phyloP scores from a whole-genome alignment of 441 rosid genomes.

The Erodium trifolium region DNA sequence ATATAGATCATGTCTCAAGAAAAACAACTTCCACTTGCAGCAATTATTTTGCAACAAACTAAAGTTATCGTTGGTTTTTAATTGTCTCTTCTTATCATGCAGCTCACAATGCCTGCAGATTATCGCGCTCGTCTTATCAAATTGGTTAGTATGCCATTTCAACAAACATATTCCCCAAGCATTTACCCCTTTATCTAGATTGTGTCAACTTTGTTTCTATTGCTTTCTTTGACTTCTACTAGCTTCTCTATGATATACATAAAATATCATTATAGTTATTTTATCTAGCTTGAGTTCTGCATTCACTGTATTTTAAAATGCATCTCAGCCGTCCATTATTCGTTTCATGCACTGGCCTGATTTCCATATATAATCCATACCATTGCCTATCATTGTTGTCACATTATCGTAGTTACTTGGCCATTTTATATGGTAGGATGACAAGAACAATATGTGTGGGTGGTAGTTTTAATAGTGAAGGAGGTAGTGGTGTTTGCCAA shows the following conservation, averaged over 20 bases:
- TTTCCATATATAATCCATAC: neutral
- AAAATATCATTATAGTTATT: neutral
- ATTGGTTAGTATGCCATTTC: slow-evolving; percentile 55
- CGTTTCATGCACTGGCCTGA: neutral
- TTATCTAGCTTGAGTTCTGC: neutral
- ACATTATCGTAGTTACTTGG: neutral
- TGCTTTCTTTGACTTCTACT: slow-evolving; percentile 7
- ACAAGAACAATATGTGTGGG: neutral
- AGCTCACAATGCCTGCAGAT: slow-evolving; percentile 90
- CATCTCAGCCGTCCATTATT: neutral
- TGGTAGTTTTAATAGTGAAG: neutral
- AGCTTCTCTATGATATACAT: neutral
- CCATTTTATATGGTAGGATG: neutral
- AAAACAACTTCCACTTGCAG: neutral
- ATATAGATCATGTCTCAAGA: neutral
- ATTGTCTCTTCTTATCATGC: slow-evolving; percentile 28
- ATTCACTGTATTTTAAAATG: neutral
- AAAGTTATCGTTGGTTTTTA: slow-evolving; percentile 9
- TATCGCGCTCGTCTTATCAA: slow-evolving; percentile 73
- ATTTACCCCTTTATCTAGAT: neutral
- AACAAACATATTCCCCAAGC: neutral
- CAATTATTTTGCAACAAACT: slow-evolving; percentile 5
- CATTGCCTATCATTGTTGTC: neutral
- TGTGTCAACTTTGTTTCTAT: neutral
- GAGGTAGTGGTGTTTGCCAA: neutral